A percentile compares a stretch with the other conserved stretches of the same genome.
These are phyloP conservation scores for Eucommia ulmoides DNA, from an alignment of 257 asterid species.

Conservation along the genomic window DNA sequence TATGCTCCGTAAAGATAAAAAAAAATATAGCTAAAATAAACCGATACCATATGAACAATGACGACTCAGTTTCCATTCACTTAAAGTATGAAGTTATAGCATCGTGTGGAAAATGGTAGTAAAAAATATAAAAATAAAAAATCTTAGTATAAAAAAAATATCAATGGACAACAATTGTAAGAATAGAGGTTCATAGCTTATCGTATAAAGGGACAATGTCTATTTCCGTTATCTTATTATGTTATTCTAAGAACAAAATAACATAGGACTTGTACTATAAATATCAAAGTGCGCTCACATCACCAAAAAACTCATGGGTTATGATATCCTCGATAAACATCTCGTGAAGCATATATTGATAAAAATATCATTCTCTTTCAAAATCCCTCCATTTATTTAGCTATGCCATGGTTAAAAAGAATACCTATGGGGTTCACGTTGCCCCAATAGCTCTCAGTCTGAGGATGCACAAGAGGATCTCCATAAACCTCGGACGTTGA, in stretches of 20 bases:
- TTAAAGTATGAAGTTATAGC: too few species aligned
- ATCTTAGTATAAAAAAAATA: too few species aligned
- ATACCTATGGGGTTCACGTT: conserved; percentile 94
- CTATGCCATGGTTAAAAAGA: not conserved
- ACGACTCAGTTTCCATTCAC: not conserved
- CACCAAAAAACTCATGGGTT: too few species aligned
- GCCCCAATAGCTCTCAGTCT: conserved; percentile 88
- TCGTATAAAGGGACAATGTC: too few species aligned
- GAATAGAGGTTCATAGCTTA: too few species aligned
- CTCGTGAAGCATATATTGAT: too few species aligned
- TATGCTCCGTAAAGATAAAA: too few species aligned
- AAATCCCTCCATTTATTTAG: not conserved
- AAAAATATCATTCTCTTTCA: not conserved
- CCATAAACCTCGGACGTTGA: conserved; percentile 97
- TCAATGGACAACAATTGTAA: too few species aligned
- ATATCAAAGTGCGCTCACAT: too few species aligned
- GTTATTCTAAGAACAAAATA: not conserved
- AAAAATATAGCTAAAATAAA: too few species aligned
- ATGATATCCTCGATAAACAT: too few species aligned
- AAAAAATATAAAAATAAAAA: not conserved
- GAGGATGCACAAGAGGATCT: conserved; percentile 95
- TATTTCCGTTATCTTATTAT: not conserved
- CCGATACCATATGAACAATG: not conserved
- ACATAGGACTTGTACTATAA: not conserved
- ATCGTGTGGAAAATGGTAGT: not conserved